Evolutionary conservation across 2,329 filamentous ascomycete species (phyloP).

Genomic region (Lachnellula occidentalis): DNA sequence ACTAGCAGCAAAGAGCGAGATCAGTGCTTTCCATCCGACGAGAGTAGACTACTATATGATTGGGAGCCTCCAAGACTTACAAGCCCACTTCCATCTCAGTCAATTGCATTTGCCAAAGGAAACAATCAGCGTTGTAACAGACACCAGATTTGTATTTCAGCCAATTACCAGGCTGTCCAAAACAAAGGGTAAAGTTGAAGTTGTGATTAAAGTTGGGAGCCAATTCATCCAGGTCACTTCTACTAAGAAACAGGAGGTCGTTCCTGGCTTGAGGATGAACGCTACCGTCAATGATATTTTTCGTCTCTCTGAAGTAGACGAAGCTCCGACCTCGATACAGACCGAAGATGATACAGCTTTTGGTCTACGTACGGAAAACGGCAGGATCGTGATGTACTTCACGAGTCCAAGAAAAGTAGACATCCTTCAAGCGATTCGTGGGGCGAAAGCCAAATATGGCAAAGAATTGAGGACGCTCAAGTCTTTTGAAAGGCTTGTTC

Average conservation of each 20-base stretch:
- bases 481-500: slow-evolving; percentile 58
- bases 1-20: slow-evolving; percentile 55
- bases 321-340: slow-evolving; percentile 58
- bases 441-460: slow-evolving; percentile 57
- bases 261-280: slow-evolving; percentile 55
- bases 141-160: slow-evolving; percentile 60
- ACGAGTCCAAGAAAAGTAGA: slow-evolving; percentile 60
- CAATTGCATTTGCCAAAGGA: slow-evolving; percentile 64
- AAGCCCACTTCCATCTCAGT: slow-evolving; percentile 60
- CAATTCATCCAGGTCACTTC: slow-evolving; percentile 68
- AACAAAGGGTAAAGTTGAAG: slow-evolving; percentile 65
- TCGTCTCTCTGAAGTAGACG: slow-evolving; percentile 60
- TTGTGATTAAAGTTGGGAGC: slow-evolving; percentile 61
- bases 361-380: slow-evolving; percentile 61
- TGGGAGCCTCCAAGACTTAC: slow-evolving; percentile 59
- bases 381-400: slow-evolving; percentile 68
- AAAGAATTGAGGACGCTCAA: slow-evolving; percentile 58
- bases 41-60: slow-evolving; percentile 63
- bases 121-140: slow-evolving; percentile 62
- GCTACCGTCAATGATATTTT: slow-evolving; percentile 67
- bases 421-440: slow-evolving; percentile 57
- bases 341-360: slow-evolving; percentile 64
- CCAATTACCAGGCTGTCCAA: slow-evolving; percentile 61
- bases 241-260: slow-evolving; percentile 62
- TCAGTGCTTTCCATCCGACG: slow-evolving; percentile 55